Base-by-base conservation (phyloP, 257 asterid species). In the Capsicum chinense region DNA sequence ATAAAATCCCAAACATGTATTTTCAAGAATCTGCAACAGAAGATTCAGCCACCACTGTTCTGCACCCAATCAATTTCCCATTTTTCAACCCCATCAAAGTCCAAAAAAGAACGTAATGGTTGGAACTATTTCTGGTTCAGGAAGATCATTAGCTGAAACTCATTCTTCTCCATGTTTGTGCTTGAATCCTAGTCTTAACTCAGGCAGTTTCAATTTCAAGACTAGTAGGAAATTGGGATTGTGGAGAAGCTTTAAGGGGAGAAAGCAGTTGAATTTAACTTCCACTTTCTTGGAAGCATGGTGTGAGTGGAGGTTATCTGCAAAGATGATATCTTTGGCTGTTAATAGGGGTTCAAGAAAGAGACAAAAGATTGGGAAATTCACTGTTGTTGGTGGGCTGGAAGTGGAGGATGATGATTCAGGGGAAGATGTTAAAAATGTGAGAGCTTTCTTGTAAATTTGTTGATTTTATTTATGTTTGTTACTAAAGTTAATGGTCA, bases 381-480 rank as follows among this genome's bases (percentile, higher is more conserved):
- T 89, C 35, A 81, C 79, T 3, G 82, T 92, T 88, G 94, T 90
- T 67, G 85, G 74, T 89, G 91, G 92, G 42, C 60, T 92, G 86
- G 94, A 92, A 56, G 97, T 92, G 3, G 92, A 93, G 52, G 91
- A 90, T 15, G 95, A 92, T 15, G 97, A 92, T 59, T 87, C 91
- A 83, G 92, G 90, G 84, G 89, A 85, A 70, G 97, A 93, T 85
- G 92, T 93, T 12, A 93, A 92, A 86, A 78, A 48, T 78, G 97
- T 90, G 64, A 90, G 92, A 9, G 67, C 26, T 15, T 21, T 52
- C 1, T 68, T 39, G 9, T 76, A 19, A 56, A 62, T 85, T 85
- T 59, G 3, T 16, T 39, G 2, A 6, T 60, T 9, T 14, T 62
- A 10, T 14, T 62, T 12, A 54, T 3, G 74, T 44, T 44, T 44